Percentiles rank a stretch among this genome's conserved stretches.
These are phyloP conservation scores for Medicago ruthenica DNA, from an alignment of 306 rosid genomes.

Conservation along the genomic window DNA sequence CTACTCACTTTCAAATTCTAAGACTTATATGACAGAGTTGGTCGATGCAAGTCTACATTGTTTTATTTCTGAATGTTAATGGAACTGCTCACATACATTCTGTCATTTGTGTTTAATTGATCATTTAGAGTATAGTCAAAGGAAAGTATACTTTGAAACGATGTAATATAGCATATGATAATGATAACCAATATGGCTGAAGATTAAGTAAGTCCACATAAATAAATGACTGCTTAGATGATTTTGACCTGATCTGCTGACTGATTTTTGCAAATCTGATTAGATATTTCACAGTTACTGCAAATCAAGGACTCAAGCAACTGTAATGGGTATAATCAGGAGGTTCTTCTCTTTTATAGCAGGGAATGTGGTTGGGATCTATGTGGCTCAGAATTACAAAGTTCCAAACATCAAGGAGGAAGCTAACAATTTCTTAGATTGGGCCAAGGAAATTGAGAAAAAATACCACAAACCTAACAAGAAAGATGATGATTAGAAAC, in stretches of 20 bases:
- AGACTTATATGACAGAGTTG: neutral
- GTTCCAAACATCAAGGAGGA: constrained; percentile 75
- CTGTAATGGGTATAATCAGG: constrained; percentile 71
- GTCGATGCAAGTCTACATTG: neutral
- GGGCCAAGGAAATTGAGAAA: constrained; percentile 59
- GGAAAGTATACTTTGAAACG: constrained; percentile 4
- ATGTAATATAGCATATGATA: constrained; percentile 6
- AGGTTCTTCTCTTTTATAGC: constrained; percentile 65
- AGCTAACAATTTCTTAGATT: constrained; percentile 46
- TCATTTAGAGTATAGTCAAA: constrained; percentile 2
- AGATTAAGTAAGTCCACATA: constrained; percentile 2
- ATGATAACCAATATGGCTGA: neutral
- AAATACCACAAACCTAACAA: constrained; percentile 67
- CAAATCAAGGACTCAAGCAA: constrained; percentile 27
- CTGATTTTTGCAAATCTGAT: constrained; percentile 28
- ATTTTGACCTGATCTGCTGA: constrained; percentile 29
- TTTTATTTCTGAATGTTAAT: constrained; percentile 9
- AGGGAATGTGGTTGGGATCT: constrained; percentile 67
- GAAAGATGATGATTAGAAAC: constrained; percentile 22
- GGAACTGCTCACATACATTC: constrained; percentile 10
- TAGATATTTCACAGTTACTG: constrained; percentile 16
- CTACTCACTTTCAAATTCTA: neutral
- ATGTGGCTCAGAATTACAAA: constrained; percentile 76
- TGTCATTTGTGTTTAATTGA: constrained; percentile 5
- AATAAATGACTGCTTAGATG: neutral